phyloP scores from a whole-genome alignment of 495 filamentous ascomycete genomes.

The Xylaria flabelliformis region DNA sequence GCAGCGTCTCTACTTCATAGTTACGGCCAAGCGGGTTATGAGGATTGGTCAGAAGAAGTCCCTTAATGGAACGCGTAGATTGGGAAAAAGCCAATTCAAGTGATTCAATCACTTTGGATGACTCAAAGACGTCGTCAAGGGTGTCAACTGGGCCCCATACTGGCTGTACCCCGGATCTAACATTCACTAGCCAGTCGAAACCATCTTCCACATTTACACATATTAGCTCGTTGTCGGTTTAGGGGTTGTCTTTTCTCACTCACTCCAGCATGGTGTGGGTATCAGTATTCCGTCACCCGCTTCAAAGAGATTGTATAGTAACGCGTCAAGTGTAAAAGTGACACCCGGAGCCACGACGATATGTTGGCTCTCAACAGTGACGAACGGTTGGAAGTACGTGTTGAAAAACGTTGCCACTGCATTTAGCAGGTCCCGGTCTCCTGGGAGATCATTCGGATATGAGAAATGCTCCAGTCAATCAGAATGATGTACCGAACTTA shows the following conservation, averaged over 20 bases:
- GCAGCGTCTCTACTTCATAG: not conserved
- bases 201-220: not conserved
- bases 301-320: conserved; percentile 52
- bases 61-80: conserved; percentile 37
- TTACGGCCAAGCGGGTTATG: conserved; percentile 51
- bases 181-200: conserved; percentile 38
- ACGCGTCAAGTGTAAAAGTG: conserved; percentile 44
- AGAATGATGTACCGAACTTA: too few species aligned
- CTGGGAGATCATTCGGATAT: too few species aligned
- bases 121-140: conserved; percentile 40
- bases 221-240: too few species aligned
- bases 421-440: too few species aligned
- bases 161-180: conserved; percentile 45
- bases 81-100: conserved; percentile 33
- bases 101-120: conserved; percentile 35
- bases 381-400: not conserved
- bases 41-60: conserved; percentile 43
- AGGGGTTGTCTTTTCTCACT: too few species aligned
- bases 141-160: conserved; percentile 46
- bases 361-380: not conserved
- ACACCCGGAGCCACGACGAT: conserved; percentile 45
- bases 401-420: conserved; percentile 28
- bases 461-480: too few species aligned
- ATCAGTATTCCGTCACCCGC: conserved; percentile 54
- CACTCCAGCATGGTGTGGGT: conserved; percentile 44